Evolutionary conservation across 208 protist genomes (phyloP).

Genomic region (Acanthamoeba lenticulata): DNA sequence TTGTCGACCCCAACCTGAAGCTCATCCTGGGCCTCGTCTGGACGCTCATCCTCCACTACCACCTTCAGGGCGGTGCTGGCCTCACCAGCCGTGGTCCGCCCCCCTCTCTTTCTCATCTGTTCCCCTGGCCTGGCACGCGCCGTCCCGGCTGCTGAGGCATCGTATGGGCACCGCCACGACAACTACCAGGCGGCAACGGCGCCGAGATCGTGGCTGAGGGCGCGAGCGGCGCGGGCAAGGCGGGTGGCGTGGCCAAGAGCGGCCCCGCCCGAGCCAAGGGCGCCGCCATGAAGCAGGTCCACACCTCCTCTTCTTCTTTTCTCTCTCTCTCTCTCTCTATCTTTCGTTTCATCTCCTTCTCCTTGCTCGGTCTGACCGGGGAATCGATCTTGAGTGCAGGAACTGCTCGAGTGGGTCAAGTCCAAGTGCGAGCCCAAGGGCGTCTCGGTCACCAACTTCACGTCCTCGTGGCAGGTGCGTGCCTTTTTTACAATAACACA

Average conservation of each 20-base stretch:
- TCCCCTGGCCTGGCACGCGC: background rate
- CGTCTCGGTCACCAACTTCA: constrained; percentile 59
- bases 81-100: background rate
- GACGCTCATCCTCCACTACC: constrained; percentile 65
- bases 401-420: constrained; percentile 61
- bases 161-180: background rate
- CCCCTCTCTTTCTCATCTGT: background rate
- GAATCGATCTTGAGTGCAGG: too few species aligned
- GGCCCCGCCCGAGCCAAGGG: background rate
- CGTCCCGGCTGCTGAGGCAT: background rate
- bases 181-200: background rate
- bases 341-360: too few species aligned
- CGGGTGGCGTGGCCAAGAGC: background rate
- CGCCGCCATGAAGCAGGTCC: constrained; percentile 14
- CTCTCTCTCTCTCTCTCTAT: too few species aligned
- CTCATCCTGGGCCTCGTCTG: constrained; percentile 67
- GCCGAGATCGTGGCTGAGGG: background rate
- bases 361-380: too few species aligned
- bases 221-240: background rate
- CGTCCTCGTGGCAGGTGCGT: constrained; percentile 3
- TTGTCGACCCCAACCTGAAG: constrained; percentile 63
- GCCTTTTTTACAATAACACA: background rate
- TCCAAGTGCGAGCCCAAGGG: constrained; percentile 25
- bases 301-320: too few species aligned
- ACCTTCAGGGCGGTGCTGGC: constrained; percentile 51